Evolutionary conservation across 306 rosid species (phyloP).

Genomic region (Purshia tridentata): DNA sequence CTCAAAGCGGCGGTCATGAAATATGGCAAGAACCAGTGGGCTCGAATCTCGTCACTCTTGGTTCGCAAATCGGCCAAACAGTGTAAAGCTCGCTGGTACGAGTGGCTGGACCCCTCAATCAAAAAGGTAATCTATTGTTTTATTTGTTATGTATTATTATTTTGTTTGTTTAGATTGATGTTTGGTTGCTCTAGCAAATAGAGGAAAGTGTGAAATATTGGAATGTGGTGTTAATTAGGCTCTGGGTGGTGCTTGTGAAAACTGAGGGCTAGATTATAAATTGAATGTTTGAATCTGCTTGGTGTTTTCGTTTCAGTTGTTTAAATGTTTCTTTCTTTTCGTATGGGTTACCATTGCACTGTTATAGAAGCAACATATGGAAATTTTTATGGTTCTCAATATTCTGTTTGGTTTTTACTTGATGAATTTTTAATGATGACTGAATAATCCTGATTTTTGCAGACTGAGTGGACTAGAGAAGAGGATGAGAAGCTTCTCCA

Average conservation of each 20-base stretch:
- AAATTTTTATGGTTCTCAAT: not conserved
- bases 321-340: not conserved
- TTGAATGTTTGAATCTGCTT: not conserved
- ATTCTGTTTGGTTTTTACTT: not conserved
- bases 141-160: not conserved
- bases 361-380: not conserved
- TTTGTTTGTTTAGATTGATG: not conserved
- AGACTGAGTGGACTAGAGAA: constrained; percentile 91
- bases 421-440: constrained; percentile 16
- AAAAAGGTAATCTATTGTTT: constrained; percentile 44
- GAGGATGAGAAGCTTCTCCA: constrained; percentile 87
- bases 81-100: constrained; percentile 89
- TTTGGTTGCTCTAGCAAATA: not conserved
- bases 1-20: constrained; percentile 88
- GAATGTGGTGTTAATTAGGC: not conserved
- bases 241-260: not conserved
- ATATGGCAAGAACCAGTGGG: constrained; percentile 84
- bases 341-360: not conserved
- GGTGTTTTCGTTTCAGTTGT: not conserved
- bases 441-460: constrained; percentile 19
- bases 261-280: not conserved
- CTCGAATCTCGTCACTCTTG: constrained; percentile 75
- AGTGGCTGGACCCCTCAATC: constrained; percentile 85
- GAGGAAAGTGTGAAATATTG: not conserved
- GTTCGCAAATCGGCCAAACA: constrained; percentile 88